Base-by-base conservation (phyloP, 192 early-diverging fungal genomes). In the Rhizophagus sp. region DNA sequence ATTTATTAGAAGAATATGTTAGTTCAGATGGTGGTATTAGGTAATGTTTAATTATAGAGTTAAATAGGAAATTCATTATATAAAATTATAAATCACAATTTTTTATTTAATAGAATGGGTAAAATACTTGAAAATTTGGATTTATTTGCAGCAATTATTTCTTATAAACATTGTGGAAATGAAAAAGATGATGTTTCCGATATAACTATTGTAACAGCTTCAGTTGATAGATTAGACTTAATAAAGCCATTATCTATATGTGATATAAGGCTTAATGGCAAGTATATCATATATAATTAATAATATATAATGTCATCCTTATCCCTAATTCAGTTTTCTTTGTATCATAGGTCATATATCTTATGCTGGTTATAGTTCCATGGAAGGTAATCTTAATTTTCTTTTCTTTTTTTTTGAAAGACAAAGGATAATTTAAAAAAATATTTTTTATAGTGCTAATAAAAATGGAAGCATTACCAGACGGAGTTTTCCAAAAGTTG, bases 121-220 rank as follows among this genome's bases (percentile, higher is more conserved):
- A 96, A 94, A 84, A 87, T 98, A 19, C 84, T 98, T 44, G 95
- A 97, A 81, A 94, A 95, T 67, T 81, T 95, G 65, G 97, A 98
- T 84, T 91, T 94, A 0, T 82, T 97, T 50, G 95, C 96, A n/a
- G 94, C 90, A 4, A 88, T 89, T 9, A 90, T 96, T 62, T 87
- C 91, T 9, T 96, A 94, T 84, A 89, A 92, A 72, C 96, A 98
- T 75, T 83, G 82, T 1, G 82, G 87, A 39, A 87, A 85, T 71
- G 88, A 85, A 0, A 78, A 81, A 6, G 36, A 73, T 0, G 44
- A 82, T 36, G 66, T 75, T 5, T 36, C 76, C 2, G 92, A 93
- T 13, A 67, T 93, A 50, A 90, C 90, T 2, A 94, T 97, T 81
- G 96, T 96, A 19, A 97, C 96, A 7, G 96, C 96, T 0, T 88